Base-by-base conservation (phyloP, 108 stramenopile genomes). In the Cyclotella kingstonii region DNA sequence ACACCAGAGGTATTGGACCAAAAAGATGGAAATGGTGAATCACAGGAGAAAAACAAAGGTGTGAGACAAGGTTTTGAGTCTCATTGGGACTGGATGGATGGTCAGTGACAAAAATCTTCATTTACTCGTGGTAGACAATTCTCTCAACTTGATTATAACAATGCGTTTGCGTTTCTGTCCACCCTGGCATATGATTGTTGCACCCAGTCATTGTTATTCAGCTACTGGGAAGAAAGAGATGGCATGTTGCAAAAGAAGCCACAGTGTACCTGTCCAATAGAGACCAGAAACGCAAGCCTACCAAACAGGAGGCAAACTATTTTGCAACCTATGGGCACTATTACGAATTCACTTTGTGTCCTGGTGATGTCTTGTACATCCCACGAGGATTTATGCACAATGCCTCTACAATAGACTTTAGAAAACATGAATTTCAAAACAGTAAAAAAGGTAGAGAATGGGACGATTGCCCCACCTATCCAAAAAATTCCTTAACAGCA, bases 41-140 rank as follows among this genome's bases (percentile, higher is more conserved):
- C n/a, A n/a, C n/a, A n/a, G n/a, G n/a, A 8, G 19, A 46, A 2
- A 38, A 35, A 17, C 2, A 60, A 33, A n/a, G n/a, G 34, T n/a
- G 43, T 33, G 5, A 29, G 42, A 5, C 42, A 46, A 8, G 41
- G 58, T 1, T 45, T 34, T 57, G 70, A 71, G 35, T 26, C 54
- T 28, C 70, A 71, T 39, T 71, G 62, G 63, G 70, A 71, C 18
- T 71, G 70, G 70, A 71, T 71, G 70, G 70, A 71, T 48, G 60
- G 60, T 62, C 12, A 62, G 60, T 62, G n/a, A n/a, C n/a, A n/a
- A n/a, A n/a, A n/a, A n/a, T n/a, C n/a, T n/a, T n/a, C n/a, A n/a
- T n/a, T n/a, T n/a, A n/a, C n/a, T n/a, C n/a, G n/a, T n/a, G n/a
- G n/a, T n/a, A n/a, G n/a, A n/a, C n/a, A n/a, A n/a, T n/a, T n/a